A percentile compares a stretch with the other conserved stretches of the same genome.
Evolutionary conservation across 1,284 basidiomycete genomes (phyloP).

Genomic region (Stygiomarasmius scandens): DNA sequence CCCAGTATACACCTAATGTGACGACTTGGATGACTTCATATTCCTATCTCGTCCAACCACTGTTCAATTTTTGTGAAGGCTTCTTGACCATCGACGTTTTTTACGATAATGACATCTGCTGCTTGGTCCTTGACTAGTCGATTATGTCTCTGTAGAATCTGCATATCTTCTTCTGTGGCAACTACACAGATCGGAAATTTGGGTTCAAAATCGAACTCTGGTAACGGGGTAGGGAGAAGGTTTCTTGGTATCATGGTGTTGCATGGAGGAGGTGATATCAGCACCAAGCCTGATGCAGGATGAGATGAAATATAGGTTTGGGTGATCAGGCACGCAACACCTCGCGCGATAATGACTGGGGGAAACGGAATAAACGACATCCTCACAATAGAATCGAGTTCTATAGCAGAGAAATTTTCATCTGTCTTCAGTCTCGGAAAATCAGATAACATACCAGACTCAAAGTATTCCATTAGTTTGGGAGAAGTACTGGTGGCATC

Average conservation of each 20-base stretch:
- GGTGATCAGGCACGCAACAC: conserved; percentile 54
- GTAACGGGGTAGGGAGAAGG: conserved; percentile 42
- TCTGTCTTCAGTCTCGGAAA: no score
- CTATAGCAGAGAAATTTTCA: conserved; percentile 30
- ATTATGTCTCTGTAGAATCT: conserved; percentile 33
- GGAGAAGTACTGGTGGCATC: conserved; percentile 31
- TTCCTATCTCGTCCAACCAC: conserved; percentile 50
- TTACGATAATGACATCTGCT: conserved; percentile 39
- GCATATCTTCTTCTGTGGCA: conserved; percentile 35
- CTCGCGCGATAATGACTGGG: conserved; percentile 62
- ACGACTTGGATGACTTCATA: conserved; percentile 27
- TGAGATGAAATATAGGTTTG: conserved; percentile 70
- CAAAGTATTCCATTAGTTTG: conserved; percentile 41
- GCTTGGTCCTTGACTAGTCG: conserved; percentile 38
- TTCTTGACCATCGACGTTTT: conserved; percentile 34
- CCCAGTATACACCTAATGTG: background rate
- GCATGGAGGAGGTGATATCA: conserved; percentile 58
- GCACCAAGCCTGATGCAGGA: conserved; percentile 60
- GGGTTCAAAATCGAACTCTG: conserved; percentile 64
- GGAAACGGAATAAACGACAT: conserved; percentile 60
- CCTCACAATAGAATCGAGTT: conserved; percentile 41
- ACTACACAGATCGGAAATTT: conserved; percentile 65
- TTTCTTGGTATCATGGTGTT: conserved; percentile 35
- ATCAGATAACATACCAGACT: conserved; percentile 33
- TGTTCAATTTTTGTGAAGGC: conserved; percentile 36